Conservation (phyloP, 495 filamentous ascomycete species). For the Apiosordaria backusii region DNA sequence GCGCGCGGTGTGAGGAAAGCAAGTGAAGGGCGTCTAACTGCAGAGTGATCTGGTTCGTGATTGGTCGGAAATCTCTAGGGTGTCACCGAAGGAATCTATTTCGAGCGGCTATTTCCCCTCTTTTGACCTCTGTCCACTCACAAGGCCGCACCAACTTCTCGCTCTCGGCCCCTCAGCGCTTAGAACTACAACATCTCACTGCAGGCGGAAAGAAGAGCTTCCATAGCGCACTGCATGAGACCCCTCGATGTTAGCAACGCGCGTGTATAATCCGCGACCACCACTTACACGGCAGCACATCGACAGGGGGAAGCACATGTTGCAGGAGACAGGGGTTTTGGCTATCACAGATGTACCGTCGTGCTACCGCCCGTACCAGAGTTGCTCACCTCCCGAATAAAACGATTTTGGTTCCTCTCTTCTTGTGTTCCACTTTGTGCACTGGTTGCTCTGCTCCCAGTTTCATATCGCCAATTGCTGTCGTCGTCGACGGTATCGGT, state of each 20-base stretch:
- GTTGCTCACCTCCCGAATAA: constrained; percentile 2
- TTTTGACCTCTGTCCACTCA: constrained; percentile 20
- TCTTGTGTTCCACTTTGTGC: neutral
- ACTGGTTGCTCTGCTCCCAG: constrained; percentile 1
- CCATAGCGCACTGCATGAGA: constrained; percentile 22
- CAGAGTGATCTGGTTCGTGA: constrained; percentile 28
- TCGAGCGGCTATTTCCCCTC: constrained; percentile 25
- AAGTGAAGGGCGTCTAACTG: constrained; percentile 31
- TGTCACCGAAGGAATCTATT: constrained; percentile 23
- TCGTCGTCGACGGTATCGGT: neutral
- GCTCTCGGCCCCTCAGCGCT: constrained; percentile 20
- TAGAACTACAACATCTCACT: constrained; percentile 26
- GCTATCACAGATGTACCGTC: neutral
- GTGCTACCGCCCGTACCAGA: neutral
- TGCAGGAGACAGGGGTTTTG: neutral
- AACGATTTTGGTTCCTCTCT: neutral
- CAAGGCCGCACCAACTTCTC: constrained; percentile 8
- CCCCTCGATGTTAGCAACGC: neutral
- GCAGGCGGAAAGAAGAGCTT: constrained; percentile 24
- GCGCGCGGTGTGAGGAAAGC: neutral
- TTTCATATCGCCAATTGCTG: neutral
- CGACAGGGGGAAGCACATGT: neutral
- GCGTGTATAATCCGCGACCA: neutral
- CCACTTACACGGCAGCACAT: neutral
- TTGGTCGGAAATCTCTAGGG: constrained; percentile 20